Conservation (phyloP, 768 basidiomycete species). For the Russula griseocarnosa region DNA sequence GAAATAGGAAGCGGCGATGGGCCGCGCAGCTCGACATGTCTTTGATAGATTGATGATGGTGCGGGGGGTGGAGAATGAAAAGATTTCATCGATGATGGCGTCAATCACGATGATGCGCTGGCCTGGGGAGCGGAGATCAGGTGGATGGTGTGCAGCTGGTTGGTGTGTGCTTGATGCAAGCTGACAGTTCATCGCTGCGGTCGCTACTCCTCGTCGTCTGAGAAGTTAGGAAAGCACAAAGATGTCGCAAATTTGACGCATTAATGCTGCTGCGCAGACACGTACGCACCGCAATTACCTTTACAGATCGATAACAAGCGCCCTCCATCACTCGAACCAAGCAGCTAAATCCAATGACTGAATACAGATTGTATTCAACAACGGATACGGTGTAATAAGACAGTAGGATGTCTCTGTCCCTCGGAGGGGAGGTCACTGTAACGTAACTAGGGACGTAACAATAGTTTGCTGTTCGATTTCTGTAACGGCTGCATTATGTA, state of each 20-base stretch:
- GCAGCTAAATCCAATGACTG: neutral
- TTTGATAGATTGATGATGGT: slow-evolving; percentile 27
- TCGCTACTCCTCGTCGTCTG: neutral
- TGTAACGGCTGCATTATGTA: neutral
- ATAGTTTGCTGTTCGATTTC: neutral
- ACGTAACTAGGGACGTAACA: neutral
- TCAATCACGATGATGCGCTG: slow-evolving; percentile 49
- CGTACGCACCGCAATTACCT: neutral
- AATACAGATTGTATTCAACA: neutral
- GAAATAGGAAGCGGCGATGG: slow-evolving; percentile 23
- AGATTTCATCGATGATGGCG: slow-evolving; percentile 42
- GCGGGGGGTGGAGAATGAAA: slow-evolving; percentile 59
- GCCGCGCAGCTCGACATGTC: slow-evolving; percentile 16
- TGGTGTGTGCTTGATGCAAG: neutral
- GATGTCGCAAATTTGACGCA: neutral
- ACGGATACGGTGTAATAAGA: neutral
- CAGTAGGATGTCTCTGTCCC: neutral
- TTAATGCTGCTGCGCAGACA: neutral
- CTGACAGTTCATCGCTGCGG: neutral
- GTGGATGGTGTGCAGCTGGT: no score
- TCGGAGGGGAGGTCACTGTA: neutral
- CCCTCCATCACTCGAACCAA: no score
- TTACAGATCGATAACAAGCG: slow-evolving; percentile 7
- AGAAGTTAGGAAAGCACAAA: neutral
- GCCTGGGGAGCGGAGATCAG: slow-evolving; percentile 54